Evolutionary conservation across 2,329 filamentous ascomycete species (phyloP), one percentile per base, ranked within the genome.

Genomic region (Allantophomopsis lycopodina): DNA sequence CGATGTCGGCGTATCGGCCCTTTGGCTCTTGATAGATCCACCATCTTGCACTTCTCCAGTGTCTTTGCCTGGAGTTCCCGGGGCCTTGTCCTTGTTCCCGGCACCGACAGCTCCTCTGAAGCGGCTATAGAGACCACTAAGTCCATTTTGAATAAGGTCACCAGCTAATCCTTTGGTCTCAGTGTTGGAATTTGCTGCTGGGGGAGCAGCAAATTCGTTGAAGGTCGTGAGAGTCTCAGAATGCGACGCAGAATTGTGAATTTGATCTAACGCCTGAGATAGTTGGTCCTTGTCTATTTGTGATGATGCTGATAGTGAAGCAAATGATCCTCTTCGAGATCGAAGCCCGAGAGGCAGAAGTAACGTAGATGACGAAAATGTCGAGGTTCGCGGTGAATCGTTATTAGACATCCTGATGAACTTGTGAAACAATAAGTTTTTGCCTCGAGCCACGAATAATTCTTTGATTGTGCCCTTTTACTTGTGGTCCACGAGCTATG

Each of bases 171-270:
- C 73, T 55, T 85, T 86, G 42, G 67, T 75, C 50, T 94, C 86
- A 17, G 68, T 60, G 12, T 65, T 61, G 2, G 70, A 65, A 1
- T 73, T 62, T 1, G 71, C 66, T 2, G 68, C 64, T 0, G 83
- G 78, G 5, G 79, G 78, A 1, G 80, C 71, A 1, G 82, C 83
- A 52, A 94, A 88, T 54, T 95, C 88, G 60, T 93, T 93, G 61
- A 96, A 96, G 7, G 87, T 93, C 2, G 89, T 96, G 36, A 96
- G 68, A 28, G 78, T 75, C 46, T 83, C 82, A 28, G 83, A 83
- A 55, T 84, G 83, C 53, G 83, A 93, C n/a, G 88, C 87, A 5
- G 83, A 79, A 38, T 69, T 86, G 59, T 95, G 89, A 48, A 95
- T 94, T 51, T 84, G 79, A 60, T 94, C 83, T 44, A 95, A 75